Evolutionary conservation across 305 asterid genomes (phyloP).

Genomic region (Euphrasia arctica): DNA sequence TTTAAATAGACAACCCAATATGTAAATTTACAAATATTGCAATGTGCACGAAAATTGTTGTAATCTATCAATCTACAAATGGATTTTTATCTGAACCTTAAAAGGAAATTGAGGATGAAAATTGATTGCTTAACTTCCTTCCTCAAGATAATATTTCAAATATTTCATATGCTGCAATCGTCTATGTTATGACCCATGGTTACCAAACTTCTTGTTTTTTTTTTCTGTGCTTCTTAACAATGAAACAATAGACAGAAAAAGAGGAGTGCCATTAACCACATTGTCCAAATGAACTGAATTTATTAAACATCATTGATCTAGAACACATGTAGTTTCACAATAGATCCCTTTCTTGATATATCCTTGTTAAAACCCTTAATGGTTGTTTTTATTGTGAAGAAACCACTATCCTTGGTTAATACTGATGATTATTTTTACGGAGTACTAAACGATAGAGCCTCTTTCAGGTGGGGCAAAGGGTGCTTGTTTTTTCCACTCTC

Average conservation of each 20-base stretch:
- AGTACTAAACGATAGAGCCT: not conserved
- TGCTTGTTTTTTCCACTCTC: slow-evolving; percentile 13
- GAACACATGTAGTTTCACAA: not conserved
- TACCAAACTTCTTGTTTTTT: not conserved
- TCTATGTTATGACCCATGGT: not conserved
- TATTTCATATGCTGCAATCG: not conserved
- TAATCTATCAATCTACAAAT: not conserved
- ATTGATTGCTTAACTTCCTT: not conserved
- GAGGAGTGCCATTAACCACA: not conserved
- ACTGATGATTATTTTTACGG: slow-evolving; percentile 9
- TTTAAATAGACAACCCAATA: too few species aligned
- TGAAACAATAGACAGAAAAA: not conserved
- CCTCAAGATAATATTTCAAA: slow-evolving; percentile 5
- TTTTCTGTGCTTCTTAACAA: not conserved
- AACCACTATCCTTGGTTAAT: not conserved
- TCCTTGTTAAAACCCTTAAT: not conserved
- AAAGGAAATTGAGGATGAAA: not conserved
- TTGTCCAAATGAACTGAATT: slow-evolving; percentile 13
- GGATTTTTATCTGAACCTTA: not conserved
- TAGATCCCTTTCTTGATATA: not conserved
- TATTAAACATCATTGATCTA: slow-evolving; percentile 1
- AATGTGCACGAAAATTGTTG: not conserved
- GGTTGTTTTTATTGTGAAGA: slow-evolving; percentile 10
- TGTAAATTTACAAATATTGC: too few species aligned
- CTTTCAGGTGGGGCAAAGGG: not conserved